These are phyloP conservation scores for Blastobotrys elegans DNA, from an alignment of 1,139 yeast genomes.

Conservation along the genomic window DNA sequence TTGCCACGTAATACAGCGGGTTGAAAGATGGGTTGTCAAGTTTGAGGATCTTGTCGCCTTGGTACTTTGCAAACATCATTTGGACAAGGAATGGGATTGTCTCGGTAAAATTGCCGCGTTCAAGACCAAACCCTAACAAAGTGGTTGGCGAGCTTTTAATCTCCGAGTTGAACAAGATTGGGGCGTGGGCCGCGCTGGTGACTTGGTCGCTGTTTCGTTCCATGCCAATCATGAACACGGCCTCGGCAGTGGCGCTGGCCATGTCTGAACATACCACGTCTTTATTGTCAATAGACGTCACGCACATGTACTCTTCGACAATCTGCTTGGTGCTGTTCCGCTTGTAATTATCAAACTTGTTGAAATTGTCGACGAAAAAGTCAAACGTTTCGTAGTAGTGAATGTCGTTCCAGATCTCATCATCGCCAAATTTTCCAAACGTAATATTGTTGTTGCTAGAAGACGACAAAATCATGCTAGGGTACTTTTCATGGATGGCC, in stretches of 20 bases:
- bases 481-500: conserved; percentile 11
- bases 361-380: conserved; percentile 6
- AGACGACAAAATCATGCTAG: conserved; percentile 2
- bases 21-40: conserved; percentile 9
- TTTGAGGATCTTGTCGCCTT: conserved; percentile 11
- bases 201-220: conserved; percentile 13
- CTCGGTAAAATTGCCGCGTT: conserved; percentile 4
- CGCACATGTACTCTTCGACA: conserved; percentile 7
- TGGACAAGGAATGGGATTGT: conserved; percentile 9
- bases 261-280: conserved; percentile 2
- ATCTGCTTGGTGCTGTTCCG: conserved; percentile 10
- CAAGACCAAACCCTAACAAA: conserved; percentile 1
- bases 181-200: not conserved
- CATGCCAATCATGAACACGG: conserved; percentile 13
- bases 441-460: conserved; percentile 8
- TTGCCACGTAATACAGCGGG: conserved; percentile 13
- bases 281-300: not conserved
- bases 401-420: conserved; percentile 9
- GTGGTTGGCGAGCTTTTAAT: not conserved
- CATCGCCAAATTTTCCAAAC: conserved; percentile 5
- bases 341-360: conserved; percentile 9
- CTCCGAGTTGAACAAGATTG: conserved; percentile 1
- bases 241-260: conserved; percentile 8
- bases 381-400: conserved; percentile 8
- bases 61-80: conserved; percentile 4